These are phyloP conservation scores for Ligustrum vulgare DNA, from an alignment of 257 asterid genomes.

Conservation along the genomic window DNA sequence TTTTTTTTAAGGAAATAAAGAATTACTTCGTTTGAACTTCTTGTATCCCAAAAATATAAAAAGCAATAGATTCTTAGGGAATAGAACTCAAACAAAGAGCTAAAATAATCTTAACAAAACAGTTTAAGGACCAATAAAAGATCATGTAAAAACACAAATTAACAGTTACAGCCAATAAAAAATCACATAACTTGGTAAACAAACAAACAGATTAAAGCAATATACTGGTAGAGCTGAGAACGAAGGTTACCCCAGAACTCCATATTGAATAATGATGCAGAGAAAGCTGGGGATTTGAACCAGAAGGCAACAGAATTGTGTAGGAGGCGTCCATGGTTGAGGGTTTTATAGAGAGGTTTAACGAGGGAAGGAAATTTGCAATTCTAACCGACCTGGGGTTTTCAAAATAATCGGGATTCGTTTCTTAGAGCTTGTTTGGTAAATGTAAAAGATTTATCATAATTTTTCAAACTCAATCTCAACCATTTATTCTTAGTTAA, in stretches of 20 bases:
- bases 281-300: background rate
- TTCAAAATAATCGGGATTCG: background rate
- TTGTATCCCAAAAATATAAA: background rate
- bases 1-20: no score
- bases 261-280: slow-evolving; percentile 24
- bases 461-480: no score
- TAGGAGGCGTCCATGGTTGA: slow-evolving; percentile 28
- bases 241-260: slow-evolving; percentile 64
- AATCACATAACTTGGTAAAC: background rate
- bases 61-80: background rate
- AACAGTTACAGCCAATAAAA: no score
- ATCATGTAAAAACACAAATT: background rate
- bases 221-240: background rate
- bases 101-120: background rate
- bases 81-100: background rate
- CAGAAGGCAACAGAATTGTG: no score
- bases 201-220: background rate
- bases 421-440: no score
- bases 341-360: slow-evolving; percentile 23
- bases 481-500: no score
- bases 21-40: background rate
- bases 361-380: background rate
- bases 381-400: slow-evolving; percentile 34
- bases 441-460: no score
- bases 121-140: background rate